Base-by-base conservation (phyloP, 805 yeast species). In the Hanseniaspora thailandica region DNA sequence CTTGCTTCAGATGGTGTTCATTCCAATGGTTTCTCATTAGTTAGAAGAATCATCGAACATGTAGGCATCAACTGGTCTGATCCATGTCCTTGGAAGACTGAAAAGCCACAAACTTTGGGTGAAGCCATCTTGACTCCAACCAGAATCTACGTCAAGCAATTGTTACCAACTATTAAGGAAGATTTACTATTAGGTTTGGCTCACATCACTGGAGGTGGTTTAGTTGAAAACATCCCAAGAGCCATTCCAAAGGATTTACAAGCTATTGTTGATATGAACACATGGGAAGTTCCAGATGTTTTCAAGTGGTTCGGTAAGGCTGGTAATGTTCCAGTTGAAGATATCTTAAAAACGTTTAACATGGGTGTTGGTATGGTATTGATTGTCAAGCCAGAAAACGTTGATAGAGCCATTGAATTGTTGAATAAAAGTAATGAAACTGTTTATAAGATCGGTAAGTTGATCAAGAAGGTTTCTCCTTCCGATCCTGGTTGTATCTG, bases 141-240 rank as follows among this genome's bases (percentile, higher is more conserved):
- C 3, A 82, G 84, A 66, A 89, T 93, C 58, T 93, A 93, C 70
- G 98, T 94, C 58, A 89, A 86, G 69, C 95, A 89, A 62, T 69
- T 94, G 55, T 74, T 93, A 57, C 84, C 84, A 46, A 79, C 86
- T 1, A 76, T 89, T 57, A 76, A 75, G 61, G 73, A 83, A 62
- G 81, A 75, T 33, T 70, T 84, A 55, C 65, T 90, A 46, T 73
- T 88, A 54, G 99, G 97, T 55, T 76, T 93, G 64, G 96, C 98
- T 2, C 95, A 93, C 64, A 93, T 93, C 63, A 93, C 99, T 23
- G 99, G 99, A 57, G 99, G 99, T 67, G 99, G 99, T 51, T 74
- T 93, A 52, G 82, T 93, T 28, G 99, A 93, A 69, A 93, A 93
- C 69, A 81, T 90, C 55, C 99, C 99, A 52, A 80, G 99, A 66